Percentiles rank a stretch among this genome's conserved stretches.
These are phyloP conservation scores for Eimeria praecox DNA, from an alignment of 169 alveolate species.

Conservation along the genomic window DNA sequence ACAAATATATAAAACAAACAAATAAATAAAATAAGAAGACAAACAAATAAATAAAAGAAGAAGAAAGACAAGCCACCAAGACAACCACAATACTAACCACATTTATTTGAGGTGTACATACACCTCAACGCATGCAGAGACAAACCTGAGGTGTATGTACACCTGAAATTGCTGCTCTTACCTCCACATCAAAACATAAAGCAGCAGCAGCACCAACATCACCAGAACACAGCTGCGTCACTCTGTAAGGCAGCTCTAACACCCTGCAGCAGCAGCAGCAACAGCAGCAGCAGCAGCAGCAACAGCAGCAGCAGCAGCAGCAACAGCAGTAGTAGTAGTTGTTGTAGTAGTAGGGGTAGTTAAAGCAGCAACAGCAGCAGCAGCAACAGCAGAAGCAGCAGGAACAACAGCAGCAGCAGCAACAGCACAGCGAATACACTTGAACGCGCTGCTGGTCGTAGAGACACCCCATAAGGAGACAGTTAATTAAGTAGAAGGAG, in stretches of 20 bases:
- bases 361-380: neutral
- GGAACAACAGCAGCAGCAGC: conserved; percentile 12
- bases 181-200: conserved; percentile 66
- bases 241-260: conserved; percentile 46
- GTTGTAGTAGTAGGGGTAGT: too few relatives aligned
- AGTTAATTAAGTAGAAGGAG: too few relatives aligned
- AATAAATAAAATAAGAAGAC: too few relatives aligned
- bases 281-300: conserved; percentile 6
- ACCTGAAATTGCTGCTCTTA: neutral
- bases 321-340: neutral
- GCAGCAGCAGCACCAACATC: too few relatives aligned
- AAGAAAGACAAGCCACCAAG: neutral
- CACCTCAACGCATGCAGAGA: too few relatives aligned
- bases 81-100: too few relatives aligned
- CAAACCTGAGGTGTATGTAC: neutral
- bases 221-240: conserved; percentile 53
- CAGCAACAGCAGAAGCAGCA: neutral
- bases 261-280: conserved; percentile 36
- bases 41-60: too few relatives aligned
- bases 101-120: too few relatives aligned
- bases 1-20: too few relatives aligned
- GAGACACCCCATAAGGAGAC: neutral
- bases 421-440: neutral
- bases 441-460: neutral
- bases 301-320: neutral